Conservation (phyloP, 805 yeast species). For the Yarrowia sp. region DNA sequence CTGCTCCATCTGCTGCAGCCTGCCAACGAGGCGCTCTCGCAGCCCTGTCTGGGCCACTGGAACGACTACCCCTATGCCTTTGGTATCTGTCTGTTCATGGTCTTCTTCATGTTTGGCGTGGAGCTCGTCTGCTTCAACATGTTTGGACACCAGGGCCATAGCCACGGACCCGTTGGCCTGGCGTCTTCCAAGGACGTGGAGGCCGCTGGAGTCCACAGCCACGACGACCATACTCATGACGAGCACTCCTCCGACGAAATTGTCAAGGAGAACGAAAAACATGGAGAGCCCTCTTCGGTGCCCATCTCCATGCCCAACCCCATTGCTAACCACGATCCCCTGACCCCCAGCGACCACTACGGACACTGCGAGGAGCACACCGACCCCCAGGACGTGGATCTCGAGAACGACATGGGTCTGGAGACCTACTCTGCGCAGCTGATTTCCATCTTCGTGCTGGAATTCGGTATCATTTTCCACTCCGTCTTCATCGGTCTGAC, state of each 20-base stretch:
- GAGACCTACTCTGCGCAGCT: conserved; percentile 48
- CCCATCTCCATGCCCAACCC: conserved; percentile 14
- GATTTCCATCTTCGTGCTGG: conserved; percentile 62
- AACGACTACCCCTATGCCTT: conserved; percentile 64
- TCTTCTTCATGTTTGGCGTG: conserved; percentile 49
- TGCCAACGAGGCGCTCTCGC: conserved; percentile 47
- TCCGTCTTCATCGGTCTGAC: conserved; percentile 77
- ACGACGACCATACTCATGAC: no score
- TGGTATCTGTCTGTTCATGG: conserved; percentile 59
- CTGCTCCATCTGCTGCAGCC: conserved; percentile 67
- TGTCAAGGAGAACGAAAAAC: conserved; percentile 8
- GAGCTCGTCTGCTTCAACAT: conserved; percentile 42
- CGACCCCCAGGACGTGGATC: conserved; percentile 20
- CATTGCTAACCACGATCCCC: conserved; percentile 8
- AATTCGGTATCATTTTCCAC: conserved; percentile 77
- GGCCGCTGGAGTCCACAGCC: background rate
- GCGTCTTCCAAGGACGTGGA: background rate
- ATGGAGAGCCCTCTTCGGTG: background rate
- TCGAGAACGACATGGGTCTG: conserved; percentile 15
- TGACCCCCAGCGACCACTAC: conserved; percentile 14
- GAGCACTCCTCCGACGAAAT: conserved; percentile 18
- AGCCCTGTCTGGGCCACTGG: conserved; percentile 49
- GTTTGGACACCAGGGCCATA: conserved; percentile 41
- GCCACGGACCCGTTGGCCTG: conserved; percentile 44
- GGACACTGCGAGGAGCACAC: conserved; percentile 37